Conservation (phyloP, 2,329 filamentous ascomycete species). For the Aspergillus versicolor region DNA sequence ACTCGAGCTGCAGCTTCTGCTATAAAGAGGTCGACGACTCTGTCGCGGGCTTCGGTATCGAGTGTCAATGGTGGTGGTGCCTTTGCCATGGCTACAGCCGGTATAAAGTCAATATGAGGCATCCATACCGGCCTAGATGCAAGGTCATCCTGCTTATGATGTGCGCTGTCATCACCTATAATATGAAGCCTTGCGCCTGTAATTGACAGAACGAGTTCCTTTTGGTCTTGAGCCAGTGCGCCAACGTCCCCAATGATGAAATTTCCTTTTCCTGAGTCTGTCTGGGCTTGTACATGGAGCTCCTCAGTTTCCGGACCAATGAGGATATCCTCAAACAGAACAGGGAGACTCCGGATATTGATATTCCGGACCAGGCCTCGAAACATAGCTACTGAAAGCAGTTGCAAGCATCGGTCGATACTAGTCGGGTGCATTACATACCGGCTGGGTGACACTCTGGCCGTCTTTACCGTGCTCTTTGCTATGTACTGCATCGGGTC, state of each 20-base stretch:
- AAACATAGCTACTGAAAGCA: conserved; percentile 12
- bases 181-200: not conserved
- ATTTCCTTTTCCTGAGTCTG: not conserved
- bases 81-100: not conserved
- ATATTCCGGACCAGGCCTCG: conserved; percentile 5
- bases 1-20: not conserved
- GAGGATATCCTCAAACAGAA: conserved; percentile 6
- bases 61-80: not conserved
- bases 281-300: not conserved
- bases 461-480: not conserved
- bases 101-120: conserved; percentile 2
- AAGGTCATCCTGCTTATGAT: not conserved
- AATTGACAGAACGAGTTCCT: not conserved
- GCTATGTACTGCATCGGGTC: conserved; percentile 2
- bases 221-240: not conserved
- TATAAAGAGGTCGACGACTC: not conserved
- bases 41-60: not conserved
- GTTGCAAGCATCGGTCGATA: conserved; percentile 18
- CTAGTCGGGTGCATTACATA: conserved; percentile 15
- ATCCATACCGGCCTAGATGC: not conserved
- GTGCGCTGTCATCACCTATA: not conserved
- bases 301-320: not conserved
- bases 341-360: not conserved
- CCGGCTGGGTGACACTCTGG: not conserved
- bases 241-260: not conserved